Conservation (phyloP, 805 yeast species). For the Blastobotrys parvus region DNA sequence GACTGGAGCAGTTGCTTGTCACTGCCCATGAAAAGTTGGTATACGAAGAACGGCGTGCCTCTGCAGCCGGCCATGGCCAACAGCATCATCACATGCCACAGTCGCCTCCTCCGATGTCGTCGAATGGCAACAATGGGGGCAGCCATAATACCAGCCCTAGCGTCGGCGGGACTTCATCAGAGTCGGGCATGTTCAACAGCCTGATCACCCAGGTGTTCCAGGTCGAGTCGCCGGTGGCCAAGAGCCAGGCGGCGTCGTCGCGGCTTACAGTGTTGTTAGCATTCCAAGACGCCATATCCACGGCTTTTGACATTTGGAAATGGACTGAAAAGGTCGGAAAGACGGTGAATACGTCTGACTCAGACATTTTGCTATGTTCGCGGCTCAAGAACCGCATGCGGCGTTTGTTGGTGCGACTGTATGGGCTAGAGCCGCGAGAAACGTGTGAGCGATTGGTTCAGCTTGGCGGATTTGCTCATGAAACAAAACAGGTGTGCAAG, state of each 20-base stretch:
- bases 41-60: constrained; percentile 15
- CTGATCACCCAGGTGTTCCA: constrained; percentile 71
- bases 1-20: constrained; percentile 58
- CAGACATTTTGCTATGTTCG: constrained; percentile 42
- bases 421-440: constrained; percentile 62
- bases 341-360: constrained; percentile 23
- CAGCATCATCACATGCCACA: not conserved
- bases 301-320: constrained; percentile 60
- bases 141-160: not conserved
- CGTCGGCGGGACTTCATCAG: not conserved
- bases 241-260: constrained; percentile 44
- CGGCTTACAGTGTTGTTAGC: constrained; percentile 52
- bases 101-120: not conserved
- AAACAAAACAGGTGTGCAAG: constrained; percentile 35
- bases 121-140: not conserved
- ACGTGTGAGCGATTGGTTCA: constrained; percentile 57
- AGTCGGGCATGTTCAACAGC: constrained; percentile 42
- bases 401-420: constrained; percentile 53
- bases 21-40: constrained; percentile 42
- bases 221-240: constrained; percentile 50
- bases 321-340: constrained; percentile 42
- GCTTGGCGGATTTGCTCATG: constrained; percentile 21
- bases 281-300: constrained; percentile 48
- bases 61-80: not conserved
- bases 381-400: constrained; percentile 64